Conservation (phyloP, 345 rosid species). For the Dipteronia sinensis region DNA sequence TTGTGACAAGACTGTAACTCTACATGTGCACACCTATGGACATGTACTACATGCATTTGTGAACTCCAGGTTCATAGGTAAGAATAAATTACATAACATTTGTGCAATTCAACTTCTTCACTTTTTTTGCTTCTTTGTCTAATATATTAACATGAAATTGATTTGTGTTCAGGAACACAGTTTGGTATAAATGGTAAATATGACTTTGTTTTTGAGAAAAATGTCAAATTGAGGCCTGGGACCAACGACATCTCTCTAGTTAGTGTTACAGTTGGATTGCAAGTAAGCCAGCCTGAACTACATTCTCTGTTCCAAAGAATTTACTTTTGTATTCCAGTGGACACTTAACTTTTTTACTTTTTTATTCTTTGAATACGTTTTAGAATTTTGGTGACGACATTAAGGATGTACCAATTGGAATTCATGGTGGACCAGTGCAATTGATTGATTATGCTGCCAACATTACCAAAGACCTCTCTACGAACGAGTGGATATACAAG, state of each 20-base stretch:
- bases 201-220: slow-evolving; percentile 28
- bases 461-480: slow-evolving; percentile 23
- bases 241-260: slow-evolving; percentile 38
- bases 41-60: slow-evolving; percentile 46
- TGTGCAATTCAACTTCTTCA: too few species aligned
- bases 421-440: slow-evolving; percentile 36
- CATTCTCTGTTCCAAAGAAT: too few species aligned
- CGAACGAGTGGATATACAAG: slow-evolving; percentile 57
- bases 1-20: slow-evolving; percentile 19
- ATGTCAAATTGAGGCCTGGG: slow-evolving; percentile 31
- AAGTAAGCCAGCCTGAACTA: too few species aligned
- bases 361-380: neutral
- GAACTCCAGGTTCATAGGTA: slow-evolving; percentile 40
- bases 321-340: too few species aligned
- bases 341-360: too few species aligned
- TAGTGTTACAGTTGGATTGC: slow-evolving; percentile 58
- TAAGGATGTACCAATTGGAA: slow-evolving; percentile 24
- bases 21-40: slow-evolving; percentile 37
- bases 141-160: neutral
- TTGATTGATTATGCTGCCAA: slow-evolving; percentile 21
- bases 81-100: neutral
- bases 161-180: slow-evolving; percentile 19
- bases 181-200: neutral
- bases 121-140: neutral
- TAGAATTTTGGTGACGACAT: slow-evolving; percentile 42